These are phyloP conservation scores for Aureobasidium sp. DNA, from an alignment of 2,329 filamentous ascomycete genomes.

Conservation along the genomic window DNA sequence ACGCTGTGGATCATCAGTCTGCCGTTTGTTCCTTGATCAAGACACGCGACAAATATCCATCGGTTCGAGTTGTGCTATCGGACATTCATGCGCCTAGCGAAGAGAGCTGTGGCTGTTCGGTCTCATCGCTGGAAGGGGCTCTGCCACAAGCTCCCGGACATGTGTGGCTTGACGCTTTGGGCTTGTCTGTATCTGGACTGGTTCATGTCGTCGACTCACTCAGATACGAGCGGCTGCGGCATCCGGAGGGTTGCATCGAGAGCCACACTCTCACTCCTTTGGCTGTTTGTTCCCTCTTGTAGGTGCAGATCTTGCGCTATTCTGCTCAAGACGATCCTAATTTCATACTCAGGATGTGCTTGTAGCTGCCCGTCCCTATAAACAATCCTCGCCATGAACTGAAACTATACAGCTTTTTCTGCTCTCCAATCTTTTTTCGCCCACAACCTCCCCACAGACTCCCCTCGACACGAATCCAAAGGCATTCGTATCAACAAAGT, in stretches of 20 bases:
- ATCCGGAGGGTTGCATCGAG: not conserved
- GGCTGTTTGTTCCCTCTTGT: not conserved
- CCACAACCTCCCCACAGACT: not conserved
- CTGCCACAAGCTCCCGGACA: not conserved
- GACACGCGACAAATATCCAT: not conserved
- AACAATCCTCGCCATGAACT: not conserved
- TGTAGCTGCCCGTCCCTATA: not conserved
- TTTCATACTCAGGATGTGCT: not conserved
- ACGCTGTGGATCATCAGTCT: not conserved
- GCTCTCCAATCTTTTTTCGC: too few relatives aligned
- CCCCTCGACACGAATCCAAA: not conserved
- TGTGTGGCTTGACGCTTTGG: not conserved
- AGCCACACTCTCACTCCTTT: not conserved
- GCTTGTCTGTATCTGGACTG: not conserved
- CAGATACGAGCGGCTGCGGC: not conserved
- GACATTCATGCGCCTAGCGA: not conserved
- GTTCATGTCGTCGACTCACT: not conserved
- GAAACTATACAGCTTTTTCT: not conserved
- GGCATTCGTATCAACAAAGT: not conserved
- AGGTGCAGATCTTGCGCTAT: conserved; percentile 1
- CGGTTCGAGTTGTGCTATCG: not conserved
- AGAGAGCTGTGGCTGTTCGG: not conserved
- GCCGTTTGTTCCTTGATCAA: not conserved
- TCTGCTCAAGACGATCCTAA: not conserved
- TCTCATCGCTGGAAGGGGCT: not conserved